Percentiles rank a stretch among this genome's conserved stretches.
phyloP scores from a whole-genome alignment of 305 asterid genomes.

The Fraxinus platypoda region DNA sequence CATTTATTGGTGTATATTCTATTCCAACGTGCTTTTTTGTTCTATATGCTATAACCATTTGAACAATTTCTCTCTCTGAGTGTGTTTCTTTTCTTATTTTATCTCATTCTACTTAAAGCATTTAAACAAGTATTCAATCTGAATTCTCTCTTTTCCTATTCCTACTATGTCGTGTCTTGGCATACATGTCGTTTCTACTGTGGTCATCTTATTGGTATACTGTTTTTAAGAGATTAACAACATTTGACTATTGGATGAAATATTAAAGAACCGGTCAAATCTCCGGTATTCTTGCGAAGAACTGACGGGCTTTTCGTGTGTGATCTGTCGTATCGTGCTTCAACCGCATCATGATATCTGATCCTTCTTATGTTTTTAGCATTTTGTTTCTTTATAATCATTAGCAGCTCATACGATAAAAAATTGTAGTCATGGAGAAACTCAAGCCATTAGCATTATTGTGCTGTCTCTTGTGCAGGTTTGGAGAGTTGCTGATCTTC shows the following conservation, averaged over 20 bases:
- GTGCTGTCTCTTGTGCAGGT: neutral
- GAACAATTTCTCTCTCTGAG: neutral
- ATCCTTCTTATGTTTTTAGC: neutral
- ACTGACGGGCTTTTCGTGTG: neutral
- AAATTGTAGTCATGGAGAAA: neutral
- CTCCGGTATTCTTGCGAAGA: neutral
- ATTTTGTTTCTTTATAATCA: neutral
- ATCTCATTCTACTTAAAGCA: neutral
- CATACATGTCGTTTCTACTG: neutral
- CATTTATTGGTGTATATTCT: neutral
- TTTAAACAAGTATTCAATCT: neutral
- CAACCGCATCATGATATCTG: neutral
- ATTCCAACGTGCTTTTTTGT: neutral
- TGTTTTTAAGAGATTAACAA: neutral
- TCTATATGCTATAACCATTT: neutral
- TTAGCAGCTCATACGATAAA: neutral
- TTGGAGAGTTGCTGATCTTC: neutral
- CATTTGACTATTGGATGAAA: neutral
- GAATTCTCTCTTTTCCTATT: neutral
- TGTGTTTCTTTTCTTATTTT: neutral
- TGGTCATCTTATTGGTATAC: neutral
- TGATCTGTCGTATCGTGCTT: neutral
- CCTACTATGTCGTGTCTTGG: neutral
- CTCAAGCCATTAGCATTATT: neutral
- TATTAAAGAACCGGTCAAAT: neutral